A percentile compares a stretch with the other conserved stretches of the same genome.
phyloP scores from a whole-genome alignment of 2,329 filamentous ascomycete species.

The Pyrenochaeta sp. region DNA sequence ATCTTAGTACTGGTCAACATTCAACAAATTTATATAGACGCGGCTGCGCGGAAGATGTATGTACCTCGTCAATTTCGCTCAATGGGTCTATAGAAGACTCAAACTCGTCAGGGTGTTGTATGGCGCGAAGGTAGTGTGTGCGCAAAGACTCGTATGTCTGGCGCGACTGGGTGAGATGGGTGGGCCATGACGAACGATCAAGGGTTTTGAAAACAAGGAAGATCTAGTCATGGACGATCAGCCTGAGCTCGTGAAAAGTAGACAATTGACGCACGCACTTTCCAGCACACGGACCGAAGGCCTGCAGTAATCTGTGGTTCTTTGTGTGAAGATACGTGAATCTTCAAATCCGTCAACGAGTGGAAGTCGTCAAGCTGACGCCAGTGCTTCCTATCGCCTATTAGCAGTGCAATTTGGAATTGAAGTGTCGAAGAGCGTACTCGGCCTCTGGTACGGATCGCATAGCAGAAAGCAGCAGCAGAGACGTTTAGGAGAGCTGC shows the following conservation, averaged over 20 bases:
- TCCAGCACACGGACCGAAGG: conserved; percentile 90
- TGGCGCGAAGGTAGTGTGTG: conserved; percentile 79
- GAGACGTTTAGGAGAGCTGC: conserved; percentile 13
- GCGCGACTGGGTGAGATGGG: conserved; percentile 72
- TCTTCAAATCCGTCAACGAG: conserved; percentile 49
- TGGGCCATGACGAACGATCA: conserved; percentile 72
- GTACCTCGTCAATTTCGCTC: conserved; percentile 78
- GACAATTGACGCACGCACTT: conserved; percentile 61
- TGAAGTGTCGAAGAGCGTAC: conserved; percentile 23
- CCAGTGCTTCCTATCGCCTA: conserved; percentile 42
- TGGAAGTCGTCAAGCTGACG: conserved; percentile 47
- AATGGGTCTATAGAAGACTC: conserved; percentile 81
- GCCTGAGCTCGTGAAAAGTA: neutral
- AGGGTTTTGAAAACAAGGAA: conserved; percentile 81
- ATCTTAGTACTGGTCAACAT: conserved; percentile 59
- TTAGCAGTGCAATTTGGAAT: conserved; percentile 18
- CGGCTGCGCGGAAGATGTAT: conserved; percentile 22
- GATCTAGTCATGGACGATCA: conserved; percentile 61
- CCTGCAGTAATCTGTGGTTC: conserved; percentile 63
- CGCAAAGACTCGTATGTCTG: conserved; percentile 76
- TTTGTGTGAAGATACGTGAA: conserved; percentile 46
- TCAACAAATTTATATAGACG: conserved; percentile 29
- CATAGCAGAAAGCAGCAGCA: conserved; percentile 30
- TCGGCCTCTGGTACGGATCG: conserved; percentile 44
- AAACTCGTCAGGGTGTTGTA: conserved; percentile 84